Evolutionary conservation across 1,284 basidiomycete genomes (phyloP).

Genomic region (Rhodotorula sp.): DNA sequence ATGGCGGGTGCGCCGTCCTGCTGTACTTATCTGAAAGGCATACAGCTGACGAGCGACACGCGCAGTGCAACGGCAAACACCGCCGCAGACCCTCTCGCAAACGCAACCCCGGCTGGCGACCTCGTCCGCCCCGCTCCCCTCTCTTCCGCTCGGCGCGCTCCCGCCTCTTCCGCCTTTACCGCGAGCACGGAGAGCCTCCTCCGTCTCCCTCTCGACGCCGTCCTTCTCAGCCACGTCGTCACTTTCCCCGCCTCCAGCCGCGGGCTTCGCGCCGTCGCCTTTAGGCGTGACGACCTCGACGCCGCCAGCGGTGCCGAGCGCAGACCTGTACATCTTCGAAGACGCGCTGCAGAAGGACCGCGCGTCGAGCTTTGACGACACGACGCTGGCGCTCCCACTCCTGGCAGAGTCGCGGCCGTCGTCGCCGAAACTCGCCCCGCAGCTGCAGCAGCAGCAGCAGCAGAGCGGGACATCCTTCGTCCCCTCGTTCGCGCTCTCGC

Average conservation of each 20-base stretch:
- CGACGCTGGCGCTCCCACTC: background rate
- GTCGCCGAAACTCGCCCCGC: background rate
- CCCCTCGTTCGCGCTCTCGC: background rate
- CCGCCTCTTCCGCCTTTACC: background rate
- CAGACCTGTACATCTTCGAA: background rate
- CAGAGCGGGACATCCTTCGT: background rate
- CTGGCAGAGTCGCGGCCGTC: background rate
- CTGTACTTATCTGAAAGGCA: no score
- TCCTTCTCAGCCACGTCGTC: background rate
- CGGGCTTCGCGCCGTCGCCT: background rate
- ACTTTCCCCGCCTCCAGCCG: background rate
- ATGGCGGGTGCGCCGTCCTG: constrained; percentile 9
- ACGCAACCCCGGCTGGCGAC: background rate
- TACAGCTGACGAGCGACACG: background rate
- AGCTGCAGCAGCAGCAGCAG: background rate
- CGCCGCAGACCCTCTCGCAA: background rate
- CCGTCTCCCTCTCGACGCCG: background rate
- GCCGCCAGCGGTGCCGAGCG: background rate
- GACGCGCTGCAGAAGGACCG: background rate
- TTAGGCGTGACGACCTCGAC: background rate
- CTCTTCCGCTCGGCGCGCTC: constrained; percentile 1
- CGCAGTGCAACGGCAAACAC: background rate
- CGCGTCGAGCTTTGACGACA: constrained; percentile 4
- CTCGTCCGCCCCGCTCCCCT: background rate
- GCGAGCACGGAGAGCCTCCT: background rate